A percentile compares a stretch with the other conserved stretches of the same genome.
Conservation (phyloP, 2,329 filamentous ascomycete species). For the Sclerotinia glacialis region DNA sequence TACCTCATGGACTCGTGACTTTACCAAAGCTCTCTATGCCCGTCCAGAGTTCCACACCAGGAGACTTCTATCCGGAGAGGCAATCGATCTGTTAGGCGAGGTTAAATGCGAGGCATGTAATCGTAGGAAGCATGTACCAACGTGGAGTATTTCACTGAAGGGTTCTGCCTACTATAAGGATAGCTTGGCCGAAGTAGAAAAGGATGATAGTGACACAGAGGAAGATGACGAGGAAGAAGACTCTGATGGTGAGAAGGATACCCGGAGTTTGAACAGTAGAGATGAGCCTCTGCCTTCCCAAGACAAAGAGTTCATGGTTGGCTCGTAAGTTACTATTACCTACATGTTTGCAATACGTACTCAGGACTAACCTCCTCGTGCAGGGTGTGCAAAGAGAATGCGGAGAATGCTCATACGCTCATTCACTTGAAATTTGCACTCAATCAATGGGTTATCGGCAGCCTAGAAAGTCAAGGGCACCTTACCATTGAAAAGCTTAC, state of each 20-base stretch:
- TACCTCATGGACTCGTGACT: conserved; percentile 65
- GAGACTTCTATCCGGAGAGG: conserved; percentile 39
- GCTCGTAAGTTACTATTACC: conserved; percentile 42
- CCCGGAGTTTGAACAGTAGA: conserved; percentile 45
- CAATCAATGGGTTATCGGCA: conserved; percentile 67
- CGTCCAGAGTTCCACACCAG: conserved; percentile 54
- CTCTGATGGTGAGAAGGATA: conserved; percentile 40
- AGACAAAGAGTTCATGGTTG: conserved; percentile 50
- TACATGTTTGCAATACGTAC: conserved; percentile 30
- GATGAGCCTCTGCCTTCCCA: conserved; percentile 47
- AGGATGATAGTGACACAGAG: conserved; percentile 37
- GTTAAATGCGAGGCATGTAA: conserved; percentile 57
- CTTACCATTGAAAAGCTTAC: conserved; percentile 56
- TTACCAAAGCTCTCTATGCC: conserved; percentile 62
- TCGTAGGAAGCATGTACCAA: conserved; percentile 64
- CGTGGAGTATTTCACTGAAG: conserved; percentile 58
- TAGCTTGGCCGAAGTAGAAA: conserved; percentile 63
- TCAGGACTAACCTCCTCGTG: conserved; percentile 10
- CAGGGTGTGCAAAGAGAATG: conserved; percentile 58
- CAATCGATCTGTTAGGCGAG: conserved; percentile 43
- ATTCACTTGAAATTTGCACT: conserved; percentile 74
- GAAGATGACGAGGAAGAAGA: conserved; percentile 43
- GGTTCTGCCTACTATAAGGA: conserved; percentile 65
- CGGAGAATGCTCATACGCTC: conserved; percentile 67
- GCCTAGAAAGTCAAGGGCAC: conserved; percentile 57